These are phyloP conservation scores for Auricularia cornea DNA, from an alignment of 768 basidiomycete species.

Conservation along the genomic window DNA sequence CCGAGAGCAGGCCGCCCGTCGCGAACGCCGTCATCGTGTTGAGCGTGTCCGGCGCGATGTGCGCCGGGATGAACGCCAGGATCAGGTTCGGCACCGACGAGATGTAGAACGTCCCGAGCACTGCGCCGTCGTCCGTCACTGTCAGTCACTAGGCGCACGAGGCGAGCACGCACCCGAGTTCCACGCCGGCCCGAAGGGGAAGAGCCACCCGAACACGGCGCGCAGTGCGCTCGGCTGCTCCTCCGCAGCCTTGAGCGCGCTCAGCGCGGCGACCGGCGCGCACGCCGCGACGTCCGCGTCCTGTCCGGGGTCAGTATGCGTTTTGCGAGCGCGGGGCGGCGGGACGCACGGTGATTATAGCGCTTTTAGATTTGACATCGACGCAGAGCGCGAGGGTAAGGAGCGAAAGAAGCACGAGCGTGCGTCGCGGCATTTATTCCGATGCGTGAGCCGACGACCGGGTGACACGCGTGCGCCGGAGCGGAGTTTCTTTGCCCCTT, in stretches of 20 bases:
- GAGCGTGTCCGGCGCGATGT: slow-evolving; percentile 75
- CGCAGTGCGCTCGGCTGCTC: slow-evolving; percentile 69
- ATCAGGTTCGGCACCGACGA: slow-evolving; percentile 77
- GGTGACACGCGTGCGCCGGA: too few species aligned
- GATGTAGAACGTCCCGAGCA: slow-evolving; percentile 2
- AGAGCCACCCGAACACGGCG: slow-evolving; percentile 68
- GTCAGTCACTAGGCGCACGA: slow-evolving; percentile 98
- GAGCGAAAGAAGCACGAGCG: too few species aligned
- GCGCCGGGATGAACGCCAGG: slow-evolving; percentile 84
- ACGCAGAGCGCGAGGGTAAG: too few species aligned
- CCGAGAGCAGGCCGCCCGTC: slow-evolving; percentile 87
- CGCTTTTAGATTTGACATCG: too few species aligned
- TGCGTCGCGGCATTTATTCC: too few species aligned
- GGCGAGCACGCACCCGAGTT: slow-evolving; percentile 67
- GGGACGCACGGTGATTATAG: too few species aligned
- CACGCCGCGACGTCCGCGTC: slow-evolving; percentile 38
- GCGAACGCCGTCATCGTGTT: slow-evolving; percentile 95
- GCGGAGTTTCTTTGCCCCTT: too few species aligned
- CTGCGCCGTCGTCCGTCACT: slow-evolving; percentile 35
- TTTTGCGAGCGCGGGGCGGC: too few species aligned
- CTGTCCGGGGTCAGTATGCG: slow-evolving; percentile 17
- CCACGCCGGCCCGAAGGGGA: slow-evolving; percentile 87
- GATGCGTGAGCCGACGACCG: too few species aligned
- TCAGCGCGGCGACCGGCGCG: slow-evolving; percentile 36
- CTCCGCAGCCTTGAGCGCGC: slow-evolving; percentile 45